phyloP scores from a whole-genome alignment of 805 yeast species.

The Candida jianshihensis region DNA sequence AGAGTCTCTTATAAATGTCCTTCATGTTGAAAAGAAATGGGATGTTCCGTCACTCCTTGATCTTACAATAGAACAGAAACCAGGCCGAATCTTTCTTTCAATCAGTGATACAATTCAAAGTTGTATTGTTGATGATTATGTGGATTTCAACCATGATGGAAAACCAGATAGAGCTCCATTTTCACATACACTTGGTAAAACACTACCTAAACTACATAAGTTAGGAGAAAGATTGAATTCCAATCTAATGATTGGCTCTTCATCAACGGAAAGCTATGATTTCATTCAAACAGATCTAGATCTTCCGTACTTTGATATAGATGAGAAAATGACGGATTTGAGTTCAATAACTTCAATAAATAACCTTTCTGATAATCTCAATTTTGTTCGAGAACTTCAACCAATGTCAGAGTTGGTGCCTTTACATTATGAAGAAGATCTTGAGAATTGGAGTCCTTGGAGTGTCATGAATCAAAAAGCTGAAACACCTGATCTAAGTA shows the following conservation, averaged over 20 bases:
- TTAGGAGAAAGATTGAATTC: slow-evolving; percentile 16
- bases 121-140: slow-evolving; percentile 41
- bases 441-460: slow-evolving; percentile 5
- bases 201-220: slow-evolving; percentile 17
- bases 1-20: slow-evolving; percentile 34
- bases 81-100: slow-evolving; percentile 40
- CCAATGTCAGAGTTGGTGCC: slow-evolving; percentile 20
- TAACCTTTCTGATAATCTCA: neutral
- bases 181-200: slow-evolving; percentile 20
- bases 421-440: slow-evolving; percentile 1
- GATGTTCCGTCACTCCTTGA: slow-evolving; percentile 48
- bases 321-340: slow-evolving; percentile 1
- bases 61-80: slow-evolving; percentile 36
- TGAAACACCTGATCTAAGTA: neutral
- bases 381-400: slow-evolving; percentile 7
- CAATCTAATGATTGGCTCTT: no score
- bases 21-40: slow-evolving; percentile 52
- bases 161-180: slow-evolving; percentile 19
- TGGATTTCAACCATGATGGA: slow-evolving; percentile 16
- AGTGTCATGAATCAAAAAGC: neutral
- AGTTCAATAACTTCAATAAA: neutral
- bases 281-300: slow-evolving; percentile 5
- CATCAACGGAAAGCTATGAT: neutral
- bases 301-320: slow-evolving; percentile 3
- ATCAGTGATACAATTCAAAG: slow-evolving; percentile 56